Evolutionary conservation across 495 filamentous ascomycete genomes (phyloP), one percentile per base, ranked within the genome.

Genomic region (Letharia columbiana): DNA sequence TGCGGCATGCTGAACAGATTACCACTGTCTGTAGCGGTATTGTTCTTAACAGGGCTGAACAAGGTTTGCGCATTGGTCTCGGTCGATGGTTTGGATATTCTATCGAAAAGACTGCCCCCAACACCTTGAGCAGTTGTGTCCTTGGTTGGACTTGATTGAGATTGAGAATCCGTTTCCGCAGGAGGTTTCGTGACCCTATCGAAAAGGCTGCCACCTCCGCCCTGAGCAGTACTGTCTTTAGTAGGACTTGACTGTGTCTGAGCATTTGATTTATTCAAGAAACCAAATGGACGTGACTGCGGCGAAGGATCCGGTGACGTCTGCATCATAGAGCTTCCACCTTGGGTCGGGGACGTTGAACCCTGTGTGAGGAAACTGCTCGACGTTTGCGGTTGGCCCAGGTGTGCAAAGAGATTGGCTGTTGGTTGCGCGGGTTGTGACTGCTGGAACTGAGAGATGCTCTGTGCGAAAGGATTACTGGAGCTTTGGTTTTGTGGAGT

Each of bases 401-500:
- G 18, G 18, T 63, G 62, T 52, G 33, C 66, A 65, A 66, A 63
- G 9, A 56, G 50, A 20, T 54, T 65, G 54, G 31, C 49, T 15
- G 41, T 60, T 31, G 61, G 50, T 35, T 72, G 67, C 28, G 44
- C 70, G 35, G 67, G 54, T 45, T 56, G 47, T 39, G 52, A 54
- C 18, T 64, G 56, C 40, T 50, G 54, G 49, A 65, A 65, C 12
- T 60, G 33, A 28, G 57, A 20, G 42, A 64, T 64, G 33, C 66
- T 68, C 52, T 52, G 60, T 13, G 66, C 54, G 35, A 68, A 68
- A 1, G 67, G 57, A 61, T 67, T 42, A 67, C 70, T 68, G 15
- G 61, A 18, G 67, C 69, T 54, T 56, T 40, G 40, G 33, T 23
- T 20, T 63, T 42, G 74, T 41, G 47, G 71, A 62, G 68, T 75